Evolutionary conservation across 108 stramenopile genomes (phyloP).

Genomic region (Fistulifera solaris): DNA sequence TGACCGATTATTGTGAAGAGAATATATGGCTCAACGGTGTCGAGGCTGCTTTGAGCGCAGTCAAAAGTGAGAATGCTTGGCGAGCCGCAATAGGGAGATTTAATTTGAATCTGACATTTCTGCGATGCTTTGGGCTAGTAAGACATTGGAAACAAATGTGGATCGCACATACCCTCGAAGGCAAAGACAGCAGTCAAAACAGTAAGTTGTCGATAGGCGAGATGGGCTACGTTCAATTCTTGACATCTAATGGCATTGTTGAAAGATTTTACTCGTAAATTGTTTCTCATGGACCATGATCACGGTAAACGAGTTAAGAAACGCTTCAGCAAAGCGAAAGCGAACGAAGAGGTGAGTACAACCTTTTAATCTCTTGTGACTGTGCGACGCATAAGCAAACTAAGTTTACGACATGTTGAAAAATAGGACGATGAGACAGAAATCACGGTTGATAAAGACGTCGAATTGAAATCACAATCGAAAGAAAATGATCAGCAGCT

Average conservation of each 20-base stretch:
- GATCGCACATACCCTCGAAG: conserved; percentile 40
- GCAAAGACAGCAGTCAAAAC: background rate
- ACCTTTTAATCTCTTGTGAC: no score
- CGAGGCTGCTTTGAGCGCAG: conserved; percentile 7
- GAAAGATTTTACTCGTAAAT: no score
- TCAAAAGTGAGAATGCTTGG: background rate
- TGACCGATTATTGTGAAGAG: conserved; percentile 22
- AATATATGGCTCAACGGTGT: background rate
- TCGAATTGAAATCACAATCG: background rate
- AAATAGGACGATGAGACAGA: no score
- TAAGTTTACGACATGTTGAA: no score
- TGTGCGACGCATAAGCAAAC: no score
- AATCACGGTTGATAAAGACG: background rate
- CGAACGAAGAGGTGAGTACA: no score
- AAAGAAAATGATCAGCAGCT: conserved; percentile 32
- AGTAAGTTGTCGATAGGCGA: no score
- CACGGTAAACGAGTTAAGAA: no score
- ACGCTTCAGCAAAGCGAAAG: no score
- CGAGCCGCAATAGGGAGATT: conserved; percentile 31
- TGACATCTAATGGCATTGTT: no score
- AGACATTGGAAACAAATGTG: conserved; percentile 80
- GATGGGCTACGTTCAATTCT: no score
- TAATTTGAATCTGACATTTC: conserved; percentile 28
- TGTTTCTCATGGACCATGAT: no score
- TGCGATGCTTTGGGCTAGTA: conserved; percentile 72